Percentiles rank a stretch among this genome's conserved stretches.
These are phyloP conservation scores for Phytophthora syringae DNA, from an alignment of 352 stramenopile species.

Conservation along the genomic window DNA sequence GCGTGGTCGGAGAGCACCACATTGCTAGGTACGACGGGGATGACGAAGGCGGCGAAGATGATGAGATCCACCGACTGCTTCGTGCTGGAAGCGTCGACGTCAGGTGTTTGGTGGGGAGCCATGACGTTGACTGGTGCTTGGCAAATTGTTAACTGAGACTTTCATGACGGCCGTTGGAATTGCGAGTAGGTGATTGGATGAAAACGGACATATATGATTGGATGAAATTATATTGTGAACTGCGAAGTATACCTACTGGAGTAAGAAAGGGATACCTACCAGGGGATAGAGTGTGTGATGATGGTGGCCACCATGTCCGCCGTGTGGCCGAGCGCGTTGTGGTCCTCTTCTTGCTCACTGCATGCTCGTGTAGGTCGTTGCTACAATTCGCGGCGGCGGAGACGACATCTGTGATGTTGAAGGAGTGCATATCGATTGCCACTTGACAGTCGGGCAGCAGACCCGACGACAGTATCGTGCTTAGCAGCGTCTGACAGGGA, in stretches of 20 bases:
- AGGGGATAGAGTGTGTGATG: too few species aligned
- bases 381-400: conserved; percentile 14
- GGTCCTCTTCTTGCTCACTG: conserved; percentile 2
- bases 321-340: conserved; percentile 5
- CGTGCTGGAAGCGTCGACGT: conserved; percentile 1
- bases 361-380: conserved; percentile 25
- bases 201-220: background rate
- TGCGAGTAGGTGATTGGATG: conserved; percentile 1
- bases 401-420: conserved; percentile 18
- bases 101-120: conserved; percentile 28
- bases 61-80: conserved; percentile 68
- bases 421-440: too few species aligned
- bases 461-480: conserved; percentile 4
- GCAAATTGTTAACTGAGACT: background rate
- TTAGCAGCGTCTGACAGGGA: conserved; percentile 29
- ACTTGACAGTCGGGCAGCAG: conserved; percentile 29
- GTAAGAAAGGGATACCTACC: too few species aligned
- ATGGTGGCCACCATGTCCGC: too few species aligned
- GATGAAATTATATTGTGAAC: too few species aligned
- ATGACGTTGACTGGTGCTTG: conserved; percentile 15
- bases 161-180: too few species aligned
- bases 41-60: conserved; percentile 77
- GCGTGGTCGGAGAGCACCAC: conserved; percentile 79
- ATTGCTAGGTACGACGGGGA: conserved; percentile 81
- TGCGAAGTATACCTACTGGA: too few species aligned